Evolutionary conservation across 1,284 basidiomycete genomes (phyloP).

Genomic region (Naganishia sp.): DNA sequence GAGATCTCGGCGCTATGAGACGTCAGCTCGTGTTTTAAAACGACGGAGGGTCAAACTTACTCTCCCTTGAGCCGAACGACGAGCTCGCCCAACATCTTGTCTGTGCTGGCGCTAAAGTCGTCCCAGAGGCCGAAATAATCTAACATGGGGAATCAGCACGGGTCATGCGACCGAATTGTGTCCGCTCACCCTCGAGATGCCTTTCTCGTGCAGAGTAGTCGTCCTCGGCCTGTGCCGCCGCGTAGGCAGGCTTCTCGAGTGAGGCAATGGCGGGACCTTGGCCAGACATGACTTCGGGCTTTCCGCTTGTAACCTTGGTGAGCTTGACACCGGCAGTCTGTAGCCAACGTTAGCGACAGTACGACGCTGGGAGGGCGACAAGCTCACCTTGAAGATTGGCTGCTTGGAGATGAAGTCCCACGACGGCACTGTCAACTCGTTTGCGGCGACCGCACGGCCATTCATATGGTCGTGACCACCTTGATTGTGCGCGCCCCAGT

Average conservation of each 20-base stretch:
- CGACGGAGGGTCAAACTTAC: conserved; percentile 1
- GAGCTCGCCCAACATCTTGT: conserved; percentile 22
- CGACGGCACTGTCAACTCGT: conserved; percentile 28
- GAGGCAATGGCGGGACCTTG: conserved; percentile 24
- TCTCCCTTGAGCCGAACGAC: conserved; percentile 27
- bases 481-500: conserved; percentile 25
- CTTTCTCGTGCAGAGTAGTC: conserved; percentile 16
- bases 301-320: conserved; percentile 31
- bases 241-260: conserved; percentile 24
- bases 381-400: conserved; percentile 28
- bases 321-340: conserved; percentile 31
- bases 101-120: conserved; percentile 16
- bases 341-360: not conserved
- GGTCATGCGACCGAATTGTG: not conserved
- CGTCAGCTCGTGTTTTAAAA: not conserved
- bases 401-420: conserved; percentile 32
- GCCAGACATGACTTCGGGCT: conserved; percentile 20
- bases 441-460: conserved; percentile 30
- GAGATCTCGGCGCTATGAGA: conserved; percentile 23
- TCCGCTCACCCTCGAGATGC: conserved; percentile 25
- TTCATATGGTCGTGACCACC: conserved; percentile 28
- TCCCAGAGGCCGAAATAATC: conserved; percentile 31
- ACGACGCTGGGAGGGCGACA: too few relatives aligned
- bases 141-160: not conserved
- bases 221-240: conserved; percentile 19